A percentile compares a stretch with the other conserved stretches of the same genome.
These are phyloP conservation scores for Xylaria bambusicola DNA, from an alignment of 495 filamentous ascomycete species.

Conservation along the genomic window DNA sequence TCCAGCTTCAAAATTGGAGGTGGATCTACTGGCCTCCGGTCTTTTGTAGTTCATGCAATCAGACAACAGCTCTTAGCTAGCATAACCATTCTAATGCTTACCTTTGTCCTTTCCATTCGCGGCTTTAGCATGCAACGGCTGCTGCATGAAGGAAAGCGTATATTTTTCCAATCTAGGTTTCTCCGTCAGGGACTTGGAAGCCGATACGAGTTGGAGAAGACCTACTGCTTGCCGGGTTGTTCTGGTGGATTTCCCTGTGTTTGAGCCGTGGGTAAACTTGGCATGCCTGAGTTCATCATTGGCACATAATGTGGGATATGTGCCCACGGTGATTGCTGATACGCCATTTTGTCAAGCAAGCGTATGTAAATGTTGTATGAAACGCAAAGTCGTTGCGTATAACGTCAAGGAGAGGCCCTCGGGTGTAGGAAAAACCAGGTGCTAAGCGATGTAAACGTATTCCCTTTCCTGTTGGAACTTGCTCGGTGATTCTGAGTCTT, in stretches of 20 bases:
- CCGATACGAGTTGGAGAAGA: neutral
- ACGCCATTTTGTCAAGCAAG: slow-evolving; percentile 26
- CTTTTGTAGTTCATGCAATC: slow-evolving; percentile 43
- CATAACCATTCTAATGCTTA: slow-evolving; percentile 10
- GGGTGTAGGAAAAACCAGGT: too few relatives aligned
- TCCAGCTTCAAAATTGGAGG: slow-evolving; percentile 88
- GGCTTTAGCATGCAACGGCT: slow-evolving; percentile 35
- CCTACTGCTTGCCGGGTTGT: slow-evolving; percentile 23
- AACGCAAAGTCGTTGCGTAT: too few relatives aligned
- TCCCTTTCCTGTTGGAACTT: neutral
- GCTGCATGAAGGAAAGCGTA: slow-evolving; percentile 35
- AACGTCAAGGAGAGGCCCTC: too few relatives aligned
- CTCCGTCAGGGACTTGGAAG: neutral
- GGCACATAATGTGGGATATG: slow-evolving; percentile 34
- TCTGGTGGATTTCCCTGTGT: slow-evolving; percentile 26
- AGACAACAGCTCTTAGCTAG: neutral
- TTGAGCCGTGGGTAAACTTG: slow-evolving; percentile 27
- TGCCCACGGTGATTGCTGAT: slow-evolving; percentile 30
- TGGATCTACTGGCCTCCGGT: slow-evolving; percentile 92
- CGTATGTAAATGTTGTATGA: slow-evolving; percentile 12
- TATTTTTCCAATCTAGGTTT: slow-evolving; percentile 20
- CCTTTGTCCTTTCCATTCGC: slow-evolving; percentile 39
- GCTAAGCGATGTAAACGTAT: neutral
- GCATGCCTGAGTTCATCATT: slow-evolving; percentile 33
- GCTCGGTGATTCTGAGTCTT: too few relatives aligned